Percentiles rank a stretch among this genome's conserved stretches.
These are phyloP conservation scores for Chrysanthemum lavandulifolium DNA, from an alignment of 129 eudicot species.

Conservation along the genomic window DNA sequence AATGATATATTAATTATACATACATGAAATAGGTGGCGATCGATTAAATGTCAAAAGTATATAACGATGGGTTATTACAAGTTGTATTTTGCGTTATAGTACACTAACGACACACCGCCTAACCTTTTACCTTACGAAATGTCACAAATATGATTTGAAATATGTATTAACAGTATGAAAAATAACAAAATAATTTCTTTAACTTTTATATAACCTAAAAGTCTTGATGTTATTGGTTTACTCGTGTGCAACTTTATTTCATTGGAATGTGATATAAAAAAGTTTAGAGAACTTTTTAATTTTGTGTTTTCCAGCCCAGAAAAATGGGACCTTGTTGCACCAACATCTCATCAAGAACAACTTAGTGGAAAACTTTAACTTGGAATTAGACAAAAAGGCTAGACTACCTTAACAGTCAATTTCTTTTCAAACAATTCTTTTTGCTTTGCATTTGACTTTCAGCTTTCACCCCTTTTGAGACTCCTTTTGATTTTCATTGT, in stretches of 20 bases:
- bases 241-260: slow-evolving; percentile 24
- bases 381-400: slow-evolving; percentile 33
- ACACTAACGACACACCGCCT: too few species aligned
- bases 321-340: slow-evolving; percentile 42
- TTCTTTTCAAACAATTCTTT: slow-evolving; percentile 30
- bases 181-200: background rate
- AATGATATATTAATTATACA: too few species aligned
- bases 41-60: background rate
- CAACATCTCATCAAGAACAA: slow-evolving; percentile 20
- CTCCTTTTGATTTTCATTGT: slow-evolving; percentile 20
- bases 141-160: background rate
- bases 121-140: background rate
- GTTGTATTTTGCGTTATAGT: too few species aligned
- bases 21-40: background rate
- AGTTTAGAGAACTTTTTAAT: slow-evolving; percentile 8
- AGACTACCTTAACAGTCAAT: slow-evolving; percentile 31
- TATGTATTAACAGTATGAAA: background rate
- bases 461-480: slow-evolving; percentile 85
- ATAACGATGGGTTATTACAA: too few species aligned
- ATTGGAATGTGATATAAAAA: slow-evolving; percentile 31
- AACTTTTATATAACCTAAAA: slow-evolving; percentile 5
- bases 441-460: slow-evolving; percentile 42
- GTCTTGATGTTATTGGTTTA: slow-evolving; percentile 10
- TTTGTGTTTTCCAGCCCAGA: slow-evolving; percentile 34
- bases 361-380: slow-evolving; percentile 34